Evolutionary conservation across 2,329 filamentous ascomycete genomes (phyloP).

Genomic region (Xylaria sp.): DNA sequence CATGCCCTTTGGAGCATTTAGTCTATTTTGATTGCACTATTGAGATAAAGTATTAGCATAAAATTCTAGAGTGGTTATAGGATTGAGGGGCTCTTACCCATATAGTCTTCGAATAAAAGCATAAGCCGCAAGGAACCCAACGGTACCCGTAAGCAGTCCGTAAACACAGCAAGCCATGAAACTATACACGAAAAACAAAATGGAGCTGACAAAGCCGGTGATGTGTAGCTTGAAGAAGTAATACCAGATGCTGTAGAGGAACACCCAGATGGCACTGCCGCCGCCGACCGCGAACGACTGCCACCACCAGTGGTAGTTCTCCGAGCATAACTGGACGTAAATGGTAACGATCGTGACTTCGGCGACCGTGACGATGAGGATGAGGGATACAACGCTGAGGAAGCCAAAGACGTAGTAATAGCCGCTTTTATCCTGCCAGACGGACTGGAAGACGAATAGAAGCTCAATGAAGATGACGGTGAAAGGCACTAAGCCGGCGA

Average conservation of each 20-base stretch:
- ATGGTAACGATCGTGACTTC: conserved; percentile 85
- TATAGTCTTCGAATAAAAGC: conserved; percentile 85
- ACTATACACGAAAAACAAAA: conserved; percentile 87
- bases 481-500: conserved; percentile 82
- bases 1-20: conserved; percentile 35
- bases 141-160: conserved; percentile 78
- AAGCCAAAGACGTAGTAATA: conserved; percentile 95
- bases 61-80: not conserved
- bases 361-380: conserved; percentile 77
- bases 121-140: conserved; percentile 85
- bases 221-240: conserved; percentile 82
- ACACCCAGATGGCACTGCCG: conserved; percentile 80
- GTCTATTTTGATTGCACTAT: conserved; percentile 59
- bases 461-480: conserved; percentile 88
- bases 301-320: conserved; percentile 95
- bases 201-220: conserved; percentile 75
- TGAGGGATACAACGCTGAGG: conserved; percentile 72
- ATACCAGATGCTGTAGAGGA: conserved; percentile 83
- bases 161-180: conserved; percentile 83
- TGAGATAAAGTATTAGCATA: conserved; percentile 22
- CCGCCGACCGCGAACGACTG: conserved; percentile 82
- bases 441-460: conserved; percentile 82
- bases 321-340: conserved; percentile 80
- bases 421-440: conserved; percentile 89
- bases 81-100: conserved; percentile 55